Percentiles rank a stretch among this genome's conserved stretches.
phyloP scores from a whole-genome alignment of 1,139 yeast genomes.

The Trichomonascaceae sp. region DNA sequence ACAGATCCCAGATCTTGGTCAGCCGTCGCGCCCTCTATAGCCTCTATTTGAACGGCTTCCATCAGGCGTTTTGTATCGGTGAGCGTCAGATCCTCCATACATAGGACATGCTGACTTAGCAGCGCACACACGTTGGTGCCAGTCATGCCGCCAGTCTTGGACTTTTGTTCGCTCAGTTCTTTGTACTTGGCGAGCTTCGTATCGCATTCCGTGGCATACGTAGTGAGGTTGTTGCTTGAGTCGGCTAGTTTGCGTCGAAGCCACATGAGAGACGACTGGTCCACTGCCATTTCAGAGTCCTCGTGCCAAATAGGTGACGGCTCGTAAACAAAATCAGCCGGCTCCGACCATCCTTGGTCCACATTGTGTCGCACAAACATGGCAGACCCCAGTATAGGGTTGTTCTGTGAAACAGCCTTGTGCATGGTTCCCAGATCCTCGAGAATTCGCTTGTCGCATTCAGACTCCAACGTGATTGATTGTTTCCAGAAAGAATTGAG shows the following conservation, averaged over 20 bases:
- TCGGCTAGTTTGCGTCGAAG: slow-evolving; percentile 47
- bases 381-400: slow-evolving; percentile 64
- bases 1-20: slow-evolving; percentile 32
- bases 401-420: slow-evolving; percentile 52
- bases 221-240: slow-evolving; percentile 15
- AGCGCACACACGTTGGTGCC: slow-evolving; percentile 18
- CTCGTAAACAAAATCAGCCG: slow-evolving; percentile 67
- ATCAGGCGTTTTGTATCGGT: slow-evolving; percentile 64
- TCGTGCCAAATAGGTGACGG: slow-evolving; percentile 97
- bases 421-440: slow-evolving; percentile 43
- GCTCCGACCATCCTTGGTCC: slow-evolving; percentile 61
- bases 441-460: slow-evolving; percentile 39
- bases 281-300: slow-evolving; percentile 61
- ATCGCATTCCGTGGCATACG: slow-evolving; percentile 21
- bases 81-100: slow-evolving; percentile 50
- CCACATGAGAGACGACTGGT: slow-evolving; percentile 49
- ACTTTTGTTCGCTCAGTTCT: slow-evolving; percentile 15
- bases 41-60: slow-evolving; percentile 78
- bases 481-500: slow-evolving; percentile 57
- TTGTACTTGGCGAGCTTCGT: slow-evolving; percentile 18
- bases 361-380: slow-evolving; percentile 89
- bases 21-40: slow-evolving; percentile 77
- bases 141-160: slow-evolving; percentile 8
- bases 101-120: slow-evolving; percentile 39
- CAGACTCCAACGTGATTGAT: slow-evolving; percentile 53